Evolutionary conservation across 2,329 filamentous ascomycete species (phyloP).

Genomic region (Grosmannia penicillata): DNA sequence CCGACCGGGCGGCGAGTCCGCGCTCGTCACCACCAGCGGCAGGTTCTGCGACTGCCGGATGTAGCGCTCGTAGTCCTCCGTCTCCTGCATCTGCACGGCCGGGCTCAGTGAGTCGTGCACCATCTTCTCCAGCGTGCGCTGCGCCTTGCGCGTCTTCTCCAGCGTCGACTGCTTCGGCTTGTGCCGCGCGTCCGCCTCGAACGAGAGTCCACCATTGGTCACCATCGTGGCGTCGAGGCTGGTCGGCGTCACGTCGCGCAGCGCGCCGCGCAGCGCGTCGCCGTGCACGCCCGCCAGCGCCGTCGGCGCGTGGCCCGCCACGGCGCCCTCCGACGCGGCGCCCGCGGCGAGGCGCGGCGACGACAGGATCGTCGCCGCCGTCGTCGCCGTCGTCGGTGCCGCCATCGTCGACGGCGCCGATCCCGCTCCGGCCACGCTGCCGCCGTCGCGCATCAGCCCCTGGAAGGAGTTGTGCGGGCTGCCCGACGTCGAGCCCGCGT

Average conservation of each 20-base stretch:
- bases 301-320: too few species aligned
- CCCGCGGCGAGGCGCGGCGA: too few species aligned
- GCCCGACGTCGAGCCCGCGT: constrained; percentile 9
- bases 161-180: constrained; percentile 42
- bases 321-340: too few species aligned
- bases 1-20: constrained; percentile 28
- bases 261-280: too few species aligned
- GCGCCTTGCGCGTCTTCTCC: constrained; percentile 69
- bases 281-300: too few species aligned
- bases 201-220: constrained; percentile 6
- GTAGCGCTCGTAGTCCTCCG: constrained; percentile 77
- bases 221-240: constrained; percentile 7
- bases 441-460: constrained; percentile 43
- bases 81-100: constrained; percentile 67
- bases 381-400: constrained; percentile 5
- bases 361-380: not conserved
- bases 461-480: constrained; percentile 15
- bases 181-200: constrained; percentile 1
- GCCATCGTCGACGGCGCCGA: constrained; percentile 3
- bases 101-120: constrained; percentile 78
- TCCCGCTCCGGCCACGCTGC: not conserved
- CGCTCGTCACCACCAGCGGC: constrained; percentile 62
- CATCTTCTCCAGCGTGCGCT: constrained; percentile 80
- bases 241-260: not conserved
- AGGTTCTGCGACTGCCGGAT: constrained; percentile 80